Base-by-base conservation (phyloP, 768 basidiomycete genomes). In the Xerocomus spinulosus region DNA sequence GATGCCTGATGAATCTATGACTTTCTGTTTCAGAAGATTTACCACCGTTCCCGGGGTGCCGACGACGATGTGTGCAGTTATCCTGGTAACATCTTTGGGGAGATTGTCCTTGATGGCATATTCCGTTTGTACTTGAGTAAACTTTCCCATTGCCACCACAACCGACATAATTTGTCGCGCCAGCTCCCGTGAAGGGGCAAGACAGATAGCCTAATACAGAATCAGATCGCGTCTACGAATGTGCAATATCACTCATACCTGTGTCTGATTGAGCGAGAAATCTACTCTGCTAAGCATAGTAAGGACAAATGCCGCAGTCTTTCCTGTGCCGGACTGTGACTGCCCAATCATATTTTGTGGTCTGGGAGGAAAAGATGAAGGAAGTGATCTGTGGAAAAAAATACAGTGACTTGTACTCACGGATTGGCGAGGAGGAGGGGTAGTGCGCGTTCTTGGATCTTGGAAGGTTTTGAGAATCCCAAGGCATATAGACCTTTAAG, bases 291-390 rank as follows among this genome's bases (percentile, higher is more conserved):
- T 93, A 14, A 98, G 78, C 94, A 99, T 98, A 10, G 95, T 94
- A 41, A 99, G 75, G 12, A 93, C 91, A 66, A 99, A 99, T 9
- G 96, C 96, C 4, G 96, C 96, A 3, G 96, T 98, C 73, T 99
- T 99, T 41, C 96, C 96, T 9, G 96, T 99, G 32, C 96, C 96
- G 28, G 96, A 98, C 62, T 99, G 96, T 43, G 94, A 98, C 71
- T 99, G 96, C 15, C 93, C 96, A 63, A 98, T 98, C 87, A 98
- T 94, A 70, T 98, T 98, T 44, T 84, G 86, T 10, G 95, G 87
- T n/a, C 95, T 99, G 32, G 18, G 8, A 32, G 23, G 2, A 28
- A 29, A 21, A 14, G 15, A 62, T n/a, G 53, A 29, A 47, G 15
- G 32, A n/a, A n/a, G n/a, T n/a, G n/a, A 35, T 49, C 17, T 44